Base-by-base conservation (phyloP, 441 rosid species). In the Breynia disticha region DNA sequence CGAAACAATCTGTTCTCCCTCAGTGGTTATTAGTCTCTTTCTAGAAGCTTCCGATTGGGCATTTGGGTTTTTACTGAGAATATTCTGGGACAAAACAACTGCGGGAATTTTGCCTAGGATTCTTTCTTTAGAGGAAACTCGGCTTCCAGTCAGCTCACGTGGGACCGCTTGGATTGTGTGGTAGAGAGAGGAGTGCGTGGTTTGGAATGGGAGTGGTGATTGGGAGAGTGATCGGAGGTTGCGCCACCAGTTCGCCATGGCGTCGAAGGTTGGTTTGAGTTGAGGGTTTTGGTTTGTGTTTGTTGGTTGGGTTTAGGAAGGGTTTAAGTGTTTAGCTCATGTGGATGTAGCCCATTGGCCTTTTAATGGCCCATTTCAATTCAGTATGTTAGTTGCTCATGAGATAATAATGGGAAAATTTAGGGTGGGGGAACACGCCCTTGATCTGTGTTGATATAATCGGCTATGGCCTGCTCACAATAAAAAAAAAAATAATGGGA, bases 101-200 rank as follows among this genome's bases (percentile, higher is more conserved):
- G 97, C 87, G 2, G 95, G 98, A 46, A 91, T 82, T 59, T 87
- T 80, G 7, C 98, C 96, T 64, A 80, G 94, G 42, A 64, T 66
- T 50, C 98, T 72, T 37, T 87, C 98, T n/a, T 80, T 71, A 20
- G 72, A 60, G 10, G 96, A 67, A 54, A 86, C 74, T 59, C 85
- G 62, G 43, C 74, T 79, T 0, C 98, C 98, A 1, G 77, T 73
- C 51, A 54, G 70, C 52, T 91, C 94, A 2, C 98, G 70, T 2
- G 87, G 95, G 3, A 86, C 69, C 32, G 97, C 98, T 69, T 91
- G 95, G 48, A 91, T 88, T 32, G 94, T 88, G 67, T 85, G 84
- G 67, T 78, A 90, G 13, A 50, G 66, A 39, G 64, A 72, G 28
- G 65, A 54, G 7, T 53, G 57, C 1, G 76, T 37, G 46, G 64